A percentile compares a stretch with the other conserved stretches of the same genome.
Evolutionary conservation across 2,329 filamentous ascomycete genomes (phyloP).

Genomic region (Teratosphaeria zuluensis): DNA sequence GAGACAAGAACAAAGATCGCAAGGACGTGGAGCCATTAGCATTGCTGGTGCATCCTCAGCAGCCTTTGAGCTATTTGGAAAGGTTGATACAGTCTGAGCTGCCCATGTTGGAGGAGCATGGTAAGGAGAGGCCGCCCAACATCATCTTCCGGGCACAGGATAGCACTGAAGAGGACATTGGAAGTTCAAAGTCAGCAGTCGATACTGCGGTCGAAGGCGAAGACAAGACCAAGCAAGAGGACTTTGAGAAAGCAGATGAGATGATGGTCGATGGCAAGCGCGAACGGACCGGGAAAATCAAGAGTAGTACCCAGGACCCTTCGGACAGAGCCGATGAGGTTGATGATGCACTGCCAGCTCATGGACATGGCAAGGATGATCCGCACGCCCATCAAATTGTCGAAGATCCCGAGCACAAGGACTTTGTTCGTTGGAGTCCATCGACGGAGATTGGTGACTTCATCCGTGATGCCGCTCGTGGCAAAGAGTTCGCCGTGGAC

Average conservation of each 20-base stretch:
- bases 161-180: conserved; percentile 49
- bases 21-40: conserved; percentile 76
- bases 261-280: conserved; percentile 42
- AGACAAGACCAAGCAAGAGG: conserved; percentile 25
- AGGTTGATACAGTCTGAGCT: conserved; percentile 81
- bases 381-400: not conserved
- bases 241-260: conserved; percentile 40
- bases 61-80: conserved; percentile 84
- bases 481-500: conserved; percentile 73
- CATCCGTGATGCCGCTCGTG: conserved; percentile 77
- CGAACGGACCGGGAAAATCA: conserved; percentile 35
- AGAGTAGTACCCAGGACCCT: conserved; percentile 16
- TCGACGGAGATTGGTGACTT: conserved; percentile 91
- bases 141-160: conserved; percentile 76
- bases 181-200: conserved; percentile 22
- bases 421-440: conserved; percentile 79
- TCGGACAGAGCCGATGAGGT: conserved; percentile 1
- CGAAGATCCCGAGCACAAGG: conserved; percentile 33
- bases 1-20: conserved; percentile 49
- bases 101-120: conserved; percentile 51
- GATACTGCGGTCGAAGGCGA: conserved; percentile 25
- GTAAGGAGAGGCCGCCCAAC: conserved; percentile 59
- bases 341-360: conserved; percentile 30
- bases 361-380: conserved; percentile 51
- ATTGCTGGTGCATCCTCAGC: conserved; percentile 77